phyloP scores from a whole-genome alignment of 345 rosid genomes.

The Arabidopsis suecica region DNA sequence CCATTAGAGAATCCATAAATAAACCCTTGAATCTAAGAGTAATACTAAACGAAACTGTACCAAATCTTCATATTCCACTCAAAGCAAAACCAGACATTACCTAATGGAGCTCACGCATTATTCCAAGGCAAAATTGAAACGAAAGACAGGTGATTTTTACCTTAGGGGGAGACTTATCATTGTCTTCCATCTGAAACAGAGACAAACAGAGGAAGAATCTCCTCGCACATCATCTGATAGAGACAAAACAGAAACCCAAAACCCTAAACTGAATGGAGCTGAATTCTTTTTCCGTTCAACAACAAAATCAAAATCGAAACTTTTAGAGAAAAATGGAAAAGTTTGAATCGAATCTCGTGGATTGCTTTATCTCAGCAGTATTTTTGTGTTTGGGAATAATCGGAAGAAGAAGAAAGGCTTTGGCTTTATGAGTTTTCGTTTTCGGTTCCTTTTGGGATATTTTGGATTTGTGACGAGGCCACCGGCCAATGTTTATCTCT shows the following conservation, averaged over 20 bases:
- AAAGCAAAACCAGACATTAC: background rate
- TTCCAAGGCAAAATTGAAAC: background rate
- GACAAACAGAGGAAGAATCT: slow-evolving; percentile 39
- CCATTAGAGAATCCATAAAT: too few species aligned
- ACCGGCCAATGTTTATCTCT: slow-evolving; percentile 47
- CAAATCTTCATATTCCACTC: background rate
- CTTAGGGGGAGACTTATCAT: slow-evolving; percentile 49
- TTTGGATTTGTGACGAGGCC: slow-evolving; percentile 46
- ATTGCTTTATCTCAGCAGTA: slow-evolving; percentile 22
- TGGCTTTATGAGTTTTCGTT: slow-evolving; percentile 29
- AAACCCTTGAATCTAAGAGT: too few species aligned
- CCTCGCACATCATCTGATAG: slow-evolving; percentile 43
- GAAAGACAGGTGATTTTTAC: slow-evolving; percentile 34
- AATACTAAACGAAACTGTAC: background rate
- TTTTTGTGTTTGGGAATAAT: background rate
- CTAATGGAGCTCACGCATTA: slow-evolving; percentile 8
- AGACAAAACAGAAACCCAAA: slow-evolving; percentile 20
- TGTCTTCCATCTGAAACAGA: slow-evolving; percentile 53
- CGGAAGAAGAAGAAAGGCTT: slow-evolving; percentile 28
- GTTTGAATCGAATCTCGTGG: slow-evolving; percentile 26
- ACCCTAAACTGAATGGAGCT: slow-evolving; percentile 20
- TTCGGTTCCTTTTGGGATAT: slow-evolving; percentile 14
- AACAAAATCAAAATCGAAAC: slow-evolving; percentile 11
- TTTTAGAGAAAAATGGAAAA: slow-evolving; percentile 9
- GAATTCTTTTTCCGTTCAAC: background rate